Evolutionary conservation across 306 rosid species (phyloP), one percentile per base, ranked within the genome.

Genomic region (Begonia loranthoides): DNA sequence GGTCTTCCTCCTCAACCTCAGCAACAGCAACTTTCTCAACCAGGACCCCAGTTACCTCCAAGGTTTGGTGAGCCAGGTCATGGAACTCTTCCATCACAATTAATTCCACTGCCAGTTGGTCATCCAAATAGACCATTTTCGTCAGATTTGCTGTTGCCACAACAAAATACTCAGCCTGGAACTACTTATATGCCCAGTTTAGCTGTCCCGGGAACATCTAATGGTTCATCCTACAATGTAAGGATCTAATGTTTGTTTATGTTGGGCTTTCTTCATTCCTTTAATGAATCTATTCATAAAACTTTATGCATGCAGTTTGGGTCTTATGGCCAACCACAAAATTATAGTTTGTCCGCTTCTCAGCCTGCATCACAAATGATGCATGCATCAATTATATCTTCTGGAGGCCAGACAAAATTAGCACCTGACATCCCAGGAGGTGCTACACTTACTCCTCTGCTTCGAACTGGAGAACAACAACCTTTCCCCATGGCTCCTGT

Each of bases 181-280:
- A 78, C 76, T 69, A 79, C 73, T 2, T 77, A 76, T 46, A 45
- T 77, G 63, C 75, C 87, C 39, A 71, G 76, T 50, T 61, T 82
- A 54, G 85, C 69, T 73, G 88, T 81, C 66, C 76, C 77, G 0
- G 93, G 74, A 56, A 52, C 79, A 45, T 63, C 93, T 21, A 66
- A 73, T 57, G 69, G 93, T 49, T 66, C 93, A 11, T 71, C 95
- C 7, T 84, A 81, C 69, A 77, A 66, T 70, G 97, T 88, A 77
- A 76, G 75, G 45, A 70, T 68, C 28, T 13, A 45, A 52, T 34
- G 22, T 63, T 50, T 68, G 21, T 24, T 48, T 48, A 16, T 54
- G 45, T n/a, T 47, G 45, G 45, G 17, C 38, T 19, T 3, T 40
- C 14, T 15, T 41, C 38, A 40, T 62, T 55, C 24, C 36, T 49